These are phyloP conservation scores for Candida qinlingensis DNA, from an alignment of 805 yeast genomes.

Conservation along the genomic window DNA sequence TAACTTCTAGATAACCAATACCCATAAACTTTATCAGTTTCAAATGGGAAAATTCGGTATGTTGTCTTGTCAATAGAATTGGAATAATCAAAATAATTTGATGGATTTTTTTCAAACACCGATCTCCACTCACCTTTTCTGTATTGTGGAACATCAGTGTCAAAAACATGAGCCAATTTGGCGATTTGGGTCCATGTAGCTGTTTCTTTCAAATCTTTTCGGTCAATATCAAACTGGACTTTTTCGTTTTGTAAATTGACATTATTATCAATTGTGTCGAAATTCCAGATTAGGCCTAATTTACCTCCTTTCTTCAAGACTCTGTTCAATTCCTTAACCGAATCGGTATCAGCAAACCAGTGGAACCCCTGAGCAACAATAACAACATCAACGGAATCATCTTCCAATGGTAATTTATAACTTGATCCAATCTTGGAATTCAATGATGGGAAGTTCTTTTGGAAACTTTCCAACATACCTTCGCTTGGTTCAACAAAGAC, in stretches of 20 bases:
- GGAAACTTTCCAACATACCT: slow-evolving; percentile 51
- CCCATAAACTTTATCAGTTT: slow-evolving; percentile 35
- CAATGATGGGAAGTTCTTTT: slow-evolving; percentile 40
- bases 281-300: slow-evolving; percentile 57
- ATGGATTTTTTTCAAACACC: slow-evolving; percentile 27
- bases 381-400: slow-evolving; percentile 41
- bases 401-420: slow-evolving; percentile 41
- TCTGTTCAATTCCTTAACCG: slow-evolving; percentile 45
- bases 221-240: slow-evolving; percentile 4
- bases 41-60: slow-evolving; percentile 28
- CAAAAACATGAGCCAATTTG: slow-evolving; percentile 25
- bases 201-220: slow-evolving; percentile 6
- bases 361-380: slow-evolving; percentile 60
- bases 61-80: slow-evolving; percentile 31
- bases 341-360: slow-evolving; percentile 52
- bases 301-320: slow-evolving; percentile 50
- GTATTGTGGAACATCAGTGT: slow-evolving; percentile 50
- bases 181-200: slow-evolving; percentile 16
- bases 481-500: slow-evolving; percentile 48
- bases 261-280: slow-evolving; percentile 29
- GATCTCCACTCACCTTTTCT: slow-evolving; percentile 43
- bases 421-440: slow-evolving; percentile 35
- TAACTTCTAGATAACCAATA: slow-evolving; percentile 54
- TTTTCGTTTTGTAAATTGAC: slow-evolving; percentile 9
- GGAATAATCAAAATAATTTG: slow-evolving; percentile 28